Evolutionary conservation across 257 asterid genomes (phyloP), one percentile per base, ranked within the genome.

Genomic region (Marsdenia floribunda): DNA sequence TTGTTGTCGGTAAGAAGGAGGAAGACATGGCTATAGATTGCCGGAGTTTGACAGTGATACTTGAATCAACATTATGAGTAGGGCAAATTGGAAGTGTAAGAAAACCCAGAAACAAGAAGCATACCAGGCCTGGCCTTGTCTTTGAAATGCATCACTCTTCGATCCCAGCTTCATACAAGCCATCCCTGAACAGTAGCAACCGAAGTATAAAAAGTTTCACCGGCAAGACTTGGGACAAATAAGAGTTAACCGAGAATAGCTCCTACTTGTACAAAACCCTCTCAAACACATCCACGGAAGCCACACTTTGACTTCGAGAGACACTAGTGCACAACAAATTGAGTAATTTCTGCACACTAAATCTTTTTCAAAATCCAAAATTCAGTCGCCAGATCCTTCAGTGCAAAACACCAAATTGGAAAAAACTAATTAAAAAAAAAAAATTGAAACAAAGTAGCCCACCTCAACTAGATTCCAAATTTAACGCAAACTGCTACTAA

Each of bases 121-220:
- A 50, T 79, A 94, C 98, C 98, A 94, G 65, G 97, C 93, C 78
- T 91, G 96, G 47, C 98, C 98, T 83, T 90, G 93, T 74, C 90
- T 88, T 86, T 88, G 86, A 68, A 94, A 91, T 60, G 96, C 97
- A 89, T 94, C 98, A 76, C 87, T 78, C 78, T 94, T 94, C 75
- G 98, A 94, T 83, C 97, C 97, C 90, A 94, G 75, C 83, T 94
- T 94, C 97, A 91, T 83, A 90, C 97, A 91, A 83, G 98, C 97
- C 97, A 91, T 90, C 73, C 75, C 85, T 71, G 42, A 79, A 71
- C 42, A 21, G 47, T 69, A 11, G 72, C 75, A 68, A 72, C 14
- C 71, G 71, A 40, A 71, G 55, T 22, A 2, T 35, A 50, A 68
- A 42, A 42, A 21, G 15, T 33, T 66, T 78, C 72, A 72, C 60